Conservation (phyloP, 495 filamentous ascomycete species). For the Parathielavia hyrcaniae region DNA sequence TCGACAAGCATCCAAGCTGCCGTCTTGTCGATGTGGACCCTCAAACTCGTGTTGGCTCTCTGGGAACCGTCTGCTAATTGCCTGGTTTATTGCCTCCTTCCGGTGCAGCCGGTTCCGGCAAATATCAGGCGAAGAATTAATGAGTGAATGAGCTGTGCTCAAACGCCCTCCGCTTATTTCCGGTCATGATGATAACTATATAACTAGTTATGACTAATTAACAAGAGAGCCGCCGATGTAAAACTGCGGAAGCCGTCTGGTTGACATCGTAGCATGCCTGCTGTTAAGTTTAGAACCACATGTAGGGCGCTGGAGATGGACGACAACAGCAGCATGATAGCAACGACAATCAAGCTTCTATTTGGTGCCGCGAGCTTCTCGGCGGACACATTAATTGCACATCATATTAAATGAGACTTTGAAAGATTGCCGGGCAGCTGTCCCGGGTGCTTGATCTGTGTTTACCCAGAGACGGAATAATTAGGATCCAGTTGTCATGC, state of each 20-base stretch:
- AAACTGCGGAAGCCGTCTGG: background rate
- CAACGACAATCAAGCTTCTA: background rate
- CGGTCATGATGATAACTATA: background rate
- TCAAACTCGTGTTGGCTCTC: background rate
- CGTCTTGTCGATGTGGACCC: background rate
- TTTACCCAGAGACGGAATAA: constrained; percentile 7
- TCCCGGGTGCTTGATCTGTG: background rate
- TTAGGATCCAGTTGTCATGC: constrained; percentile 6
- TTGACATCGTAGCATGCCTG: background rate
- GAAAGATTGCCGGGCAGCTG: constrained; percentile 1
- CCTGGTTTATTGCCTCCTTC: background rate
- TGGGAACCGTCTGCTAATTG: background rate
- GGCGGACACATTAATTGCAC: background rate
- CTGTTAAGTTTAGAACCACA: constrained; percentile 13
- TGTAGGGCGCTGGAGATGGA: background rate
- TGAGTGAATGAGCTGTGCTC: background rate
- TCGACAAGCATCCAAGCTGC: background rate
- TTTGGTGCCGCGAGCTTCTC: constrained; percentile 2
- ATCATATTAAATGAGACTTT: constrained; percentile 5
- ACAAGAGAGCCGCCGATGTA: background rate
- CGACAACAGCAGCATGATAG: constrained; percentile 1
- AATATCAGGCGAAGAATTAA: background rate
- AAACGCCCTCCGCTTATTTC: background rate
- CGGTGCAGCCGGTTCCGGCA: constrained; percentile 9
- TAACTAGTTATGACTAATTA: constrained; percentile 3